Conservation (phyloP, 495 filamentous ascomycete genomes). For the Sporormia fimetaria region DNA sequence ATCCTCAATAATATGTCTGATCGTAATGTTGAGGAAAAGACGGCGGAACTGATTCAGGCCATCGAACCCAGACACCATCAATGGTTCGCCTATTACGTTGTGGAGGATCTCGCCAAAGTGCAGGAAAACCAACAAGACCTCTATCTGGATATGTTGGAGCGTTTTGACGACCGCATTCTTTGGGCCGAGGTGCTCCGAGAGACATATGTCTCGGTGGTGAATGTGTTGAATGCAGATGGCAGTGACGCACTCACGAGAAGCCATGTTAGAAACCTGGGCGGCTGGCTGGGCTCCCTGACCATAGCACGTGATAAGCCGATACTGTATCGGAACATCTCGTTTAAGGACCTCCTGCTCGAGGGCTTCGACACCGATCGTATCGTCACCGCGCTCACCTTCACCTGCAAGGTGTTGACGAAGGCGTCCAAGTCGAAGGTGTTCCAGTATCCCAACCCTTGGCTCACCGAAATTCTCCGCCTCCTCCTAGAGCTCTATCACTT, state of each 20-base stretch:
- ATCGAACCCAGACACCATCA: conserved; percentile 72
- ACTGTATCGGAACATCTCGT: conserved; percentile 91
- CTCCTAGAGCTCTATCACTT: conserved; percentile 85
- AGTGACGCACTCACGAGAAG: conserved; percentile 67
- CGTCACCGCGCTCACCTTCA: conserved; percentile 86
- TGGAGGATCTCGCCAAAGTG: conserved; percentile 89
- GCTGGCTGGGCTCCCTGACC: conserved; percentile 88
- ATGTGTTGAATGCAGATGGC: conserved; percentile 80
- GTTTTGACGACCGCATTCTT: conserved; percentile 63
- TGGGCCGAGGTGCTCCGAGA: conserved; percentile 87
- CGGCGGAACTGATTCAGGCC: conserved; percentile 63
- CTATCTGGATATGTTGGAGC: conserved; percentile 78
- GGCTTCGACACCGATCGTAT: conserved; percentile 82
- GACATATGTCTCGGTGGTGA: conserved; percentile 75
- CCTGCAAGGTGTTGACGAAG: conserved; percentile 84
- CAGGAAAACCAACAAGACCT: conserved; percentile 91
- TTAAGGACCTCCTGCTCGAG: conserved; percentile 89
- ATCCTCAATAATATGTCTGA: conserved; percentile 92
- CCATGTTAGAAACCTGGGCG: conserved; percentile 81
- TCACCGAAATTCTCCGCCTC: conserved; percentile 83
- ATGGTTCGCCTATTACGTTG: conserved; percentile 94
- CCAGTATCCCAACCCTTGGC: conserved; percentile 89
- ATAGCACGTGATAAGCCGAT: conserved; percentile 91
- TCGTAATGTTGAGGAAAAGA: conserved; percentile 71
- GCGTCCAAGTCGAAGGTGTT: conserved; percentile 80